Evolutionary conservation across 768 basidiomycete genomes (phyloP), one percentile per base, ranked within the genome.

Genomic region (Amanita polypyramis): DNA sequence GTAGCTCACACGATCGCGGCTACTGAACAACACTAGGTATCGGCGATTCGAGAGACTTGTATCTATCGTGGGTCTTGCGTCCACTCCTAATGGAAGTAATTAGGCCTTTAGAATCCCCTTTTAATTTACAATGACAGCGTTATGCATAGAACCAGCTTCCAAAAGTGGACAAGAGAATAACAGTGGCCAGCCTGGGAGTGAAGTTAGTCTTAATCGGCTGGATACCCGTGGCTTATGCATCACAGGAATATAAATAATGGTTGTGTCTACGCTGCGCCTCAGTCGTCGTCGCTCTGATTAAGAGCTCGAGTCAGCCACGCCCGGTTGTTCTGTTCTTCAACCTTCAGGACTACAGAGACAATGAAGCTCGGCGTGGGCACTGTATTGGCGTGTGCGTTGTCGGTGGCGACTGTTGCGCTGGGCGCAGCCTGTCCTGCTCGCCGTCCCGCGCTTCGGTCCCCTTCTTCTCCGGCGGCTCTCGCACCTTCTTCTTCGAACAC

Each of bases 81-180:
- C 11, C 17, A 21, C 11, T 32, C 19, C 32, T 20, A 34, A 33
- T 17, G 27, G 27, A 25, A 41, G 25, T 5, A 23, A 25, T 8
- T 25, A n/a, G n/a, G n/a, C n/a, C n/a, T n/a, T n/a, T n/a, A 27
- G 30, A 42, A 11, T 34, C 45, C 34, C 23, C 41, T 12, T 49
- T 53, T 10, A 36, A 47, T 51, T 50, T 52, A 19, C 52, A 2
- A 7, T 44, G 30, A 44, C 30, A 34, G 43, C n/a, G 43, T n/a
- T 3, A 44, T 30, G 43, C 8, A 27, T 30, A 19, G 20, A 39
- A 39, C 19, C 11, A 39, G 19, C 6, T n/a, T n/a, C n/a, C n/a
- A n/a, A n/a, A n/a, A n/a, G n/a, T n/a, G n/a, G n/a, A n/a, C n/a
- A n/a, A n/a, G n/a, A n/a, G n/a, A n/a, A n/a, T n/a, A n/a, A n/a